These are phyloP conservation scores for Vigna unguiculata DNA, from an alignment of 306 rosid genomes.

Conservation along the genomic window DNA sequence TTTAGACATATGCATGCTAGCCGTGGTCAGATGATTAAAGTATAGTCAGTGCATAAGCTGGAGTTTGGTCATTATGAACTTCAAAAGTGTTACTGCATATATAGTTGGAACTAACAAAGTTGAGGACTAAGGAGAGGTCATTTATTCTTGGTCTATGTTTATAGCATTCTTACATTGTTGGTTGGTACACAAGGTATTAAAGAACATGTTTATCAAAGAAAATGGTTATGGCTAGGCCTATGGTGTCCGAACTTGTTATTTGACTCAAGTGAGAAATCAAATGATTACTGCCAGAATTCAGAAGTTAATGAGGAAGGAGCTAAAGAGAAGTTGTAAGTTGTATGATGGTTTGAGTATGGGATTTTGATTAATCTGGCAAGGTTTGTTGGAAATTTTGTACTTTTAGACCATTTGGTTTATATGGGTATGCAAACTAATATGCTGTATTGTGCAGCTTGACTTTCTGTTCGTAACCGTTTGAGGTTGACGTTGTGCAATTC, in stretches of 20 bases:
- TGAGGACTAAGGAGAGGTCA: neutral
- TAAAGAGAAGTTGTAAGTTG: conserved; percentile 13
- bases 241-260: conserved; percentile 7
- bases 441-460: conserved; percentile 1
- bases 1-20: neutral
- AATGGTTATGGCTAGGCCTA: neutral
- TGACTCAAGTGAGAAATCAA: conserved; percentile 7
- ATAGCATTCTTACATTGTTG: neutral
- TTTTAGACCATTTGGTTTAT: too few relatives aligned
- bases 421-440: neutral
- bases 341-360: neutral
- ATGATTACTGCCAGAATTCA: neutral
- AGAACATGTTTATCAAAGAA: neutral
- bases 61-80: conserved; percentile 32
- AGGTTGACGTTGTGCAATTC: neutral
- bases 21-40: conserved; percentile 7
- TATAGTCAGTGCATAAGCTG: neutral
- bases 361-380: neutral
- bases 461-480: neutral
- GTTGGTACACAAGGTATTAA: conserved; percentile 24
- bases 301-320: conserved; percentile 26
- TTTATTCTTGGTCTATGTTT: conserved; percentile 7
- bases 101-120: conserved; percentile 6
- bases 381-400: neutral
- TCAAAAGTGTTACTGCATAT: conserved; percentile 11